Evolutionary conservation across 1,139 yeast genomes (phyloP), one percentile per base, ranked within the genome.

Genomic region (Suhomyces bolitotheri): DNA sequence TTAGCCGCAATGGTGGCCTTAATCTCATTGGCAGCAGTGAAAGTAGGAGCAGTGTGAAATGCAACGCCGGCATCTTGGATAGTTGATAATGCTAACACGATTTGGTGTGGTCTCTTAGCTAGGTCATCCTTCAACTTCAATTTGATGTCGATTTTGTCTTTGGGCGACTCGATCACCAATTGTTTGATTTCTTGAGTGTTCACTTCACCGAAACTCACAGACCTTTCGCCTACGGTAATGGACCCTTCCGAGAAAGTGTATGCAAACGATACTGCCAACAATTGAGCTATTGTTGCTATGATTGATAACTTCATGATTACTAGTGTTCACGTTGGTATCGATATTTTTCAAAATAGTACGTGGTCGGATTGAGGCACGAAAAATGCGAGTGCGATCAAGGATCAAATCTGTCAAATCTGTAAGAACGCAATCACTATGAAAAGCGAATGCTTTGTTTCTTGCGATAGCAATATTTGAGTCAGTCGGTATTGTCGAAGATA

Each of bases 121-220:
- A 26, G 30, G 5, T 33, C 33, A 12, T 55, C 60, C 10, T 50
- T 49, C 33, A 69, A 51, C 16, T 51, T 47, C 31, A 70, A 52
- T 22, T 56, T 54, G 28, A 70, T 42, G 7, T 56, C 58, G 24
- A 66, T 45, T 33, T 49, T 53, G 39, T 68, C 74, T 43, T 59
- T 64, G 20, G 63, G 54, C 3, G 61, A 44, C 16, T 62, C 64
- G 31, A 70, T 39, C 3, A 55, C 28, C 31, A 69, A 51, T 38
- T 48, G 61, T 40, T 58, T 62, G 37, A 66, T 51, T 43, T 62
- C 67, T 36, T 54, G 63, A 11, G 73, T 66, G 38, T 57, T 55
- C 30, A 66, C 41, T 45, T 66, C 73, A 3, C 73, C 74, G 40
- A 59, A 54, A 23, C 54, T 50, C 25, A 64, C 51, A 10, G 45